Base-by-base conservation (phyloP, 1,284 basidiomycete species). In the Rhodotorula mucilaginosa region DNA sequence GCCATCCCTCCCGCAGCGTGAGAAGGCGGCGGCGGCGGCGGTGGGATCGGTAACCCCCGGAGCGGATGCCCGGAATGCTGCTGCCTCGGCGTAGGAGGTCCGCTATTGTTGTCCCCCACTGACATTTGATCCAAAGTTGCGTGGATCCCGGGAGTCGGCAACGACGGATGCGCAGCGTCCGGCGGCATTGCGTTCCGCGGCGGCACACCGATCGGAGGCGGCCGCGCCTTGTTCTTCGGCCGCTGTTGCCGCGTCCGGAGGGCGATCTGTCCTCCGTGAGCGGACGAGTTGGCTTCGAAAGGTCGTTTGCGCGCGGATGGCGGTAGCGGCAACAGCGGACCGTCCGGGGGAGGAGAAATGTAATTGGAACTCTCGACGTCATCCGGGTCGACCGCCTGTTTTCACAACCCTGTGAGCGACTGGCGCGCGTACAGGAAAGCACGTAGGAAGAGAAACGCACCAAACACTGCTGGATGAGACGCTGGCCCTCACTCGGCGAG, bases 391-490 rank as follows among this genome's bases (percentile, higher is more conserved):
- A 74, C 73, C 2, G 75, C 72, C 75, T 76, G 64, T 29, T 12
- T 1, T 47, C 26, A 2, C 46, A 13, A 23, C 23, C 26, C 34
- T 10, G 52, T 63, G 23, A 54, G 66, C 31, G 58, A 58, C 49
- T 39, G 23, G 57, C 1, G 18, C 62, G 34, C 23, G 2, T 23
- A 29, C 48, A 19, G 26, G 26, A 8, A 13, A 49, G 31, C 10
- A 15, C 26, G 26, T 13, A 31, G 8, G 34, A 34, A 5, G 16
- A 3, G 26, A 5, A 47, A 64, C 72, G 62, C 31, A 77, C 72
- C 63, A 79, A 66, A 79, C 84, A 81, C 51, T 83, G 92, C 81
- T 97, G 94, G 77, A 99, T 98, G 78, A 99, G 89, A 77, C 94
- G 96, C 84, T 97, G 95, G 77, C 96, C 96, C 80, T 97, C 95